Evolutionary conservation across 805 yeast genomes (phyloP).

Genomic region (Ogataea pignaliae): DNA sequence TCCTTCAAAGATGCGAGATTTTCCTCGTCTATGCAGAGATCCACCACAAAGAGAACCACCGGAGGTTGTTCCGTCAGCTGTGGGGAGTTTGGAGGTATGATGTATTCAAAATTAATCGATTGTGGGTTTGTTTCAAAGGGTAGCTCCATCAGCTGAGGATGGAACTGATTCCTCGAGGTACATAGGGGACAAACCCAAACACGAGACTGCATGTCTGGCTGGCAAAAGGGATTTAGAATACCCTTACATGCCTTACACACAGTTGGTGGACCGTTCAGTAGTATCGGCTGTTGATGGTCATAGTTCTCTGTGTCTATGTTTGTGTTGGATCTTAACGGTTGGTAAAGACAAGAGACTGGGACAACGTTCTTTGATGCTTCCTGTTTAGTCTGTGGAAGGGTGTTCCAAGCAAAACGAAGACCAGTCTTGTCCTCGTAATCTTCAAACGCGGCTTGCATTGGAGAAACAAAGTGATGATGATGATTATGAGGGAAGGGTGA

Average conservation of each 20-base stretch:
- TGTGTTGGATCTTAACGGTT: constrained; percentile 50
- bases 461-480: too few relatives aligned
- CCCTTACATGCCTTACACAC: constrained; percentile 53
- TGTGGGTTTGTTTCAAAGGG: constrained; percentile 37
- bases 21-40: constrained; percentile 49
- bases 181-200: constrained; percentile 59
- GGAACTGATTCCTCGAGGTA: constrained; percentile 40
- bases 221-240: constrained; percentile 49
- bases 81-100: constrained; percentile 20
- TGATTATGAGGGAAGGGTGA: too few relatives aligned
- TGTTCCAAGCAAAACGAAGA: constrained; percentile 71
- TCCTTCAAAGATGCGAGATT: constrained; percentile 50
- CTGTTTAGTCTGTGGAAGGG: constrained; percentile 49
- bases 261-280: constrained; percentile 37
- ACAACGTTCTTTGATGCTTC: constrained; percentile 49
- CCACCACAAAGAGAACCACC: constrained; percentile 52
- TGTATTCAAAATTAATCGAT: constrained; percentile 50
- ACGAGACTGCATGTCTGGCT: constrained; percentile 27
- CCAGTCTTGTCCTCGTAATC: constrained; percentile 68
- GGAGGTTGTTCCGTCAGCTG: constrained; percentile 32
- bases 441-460: constrained; percentile 32
- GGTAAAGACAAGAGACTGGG: constrained; percentile 54
- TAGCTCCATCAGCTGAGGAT: constrained; percentile 18
- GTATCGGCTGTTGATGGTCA: constrained; percentile 17
- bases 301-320: constrained; percentile 8